Evolutionary conservation across 192 early-diverging fungal species (phyloP), one percentile per base, ranked within the genome.

Genomic region (Umbelopsis sp.): DNA sequence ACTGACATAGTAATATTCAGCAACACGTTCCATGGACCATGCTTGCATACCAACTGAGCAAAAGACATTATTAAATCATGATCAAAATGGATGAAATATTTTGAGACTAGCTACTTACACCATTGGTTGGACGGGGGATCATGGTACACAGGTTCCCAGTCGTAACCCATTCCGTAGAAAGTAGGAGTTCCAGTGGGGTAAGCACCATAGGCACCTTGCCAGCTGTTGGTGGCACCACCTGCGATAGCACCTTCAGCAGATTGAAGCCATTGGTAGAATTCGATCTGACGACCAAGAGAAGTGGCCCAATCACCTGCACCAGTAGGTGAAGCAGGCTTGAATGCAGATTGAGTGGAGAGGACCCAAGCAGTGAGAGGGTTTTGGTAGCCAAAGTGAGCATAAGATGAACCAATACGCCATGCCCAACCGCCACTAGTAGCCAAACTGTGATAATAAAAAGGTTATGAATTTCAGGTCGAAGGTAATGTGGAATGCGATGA

Each of bases 241-340:
- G 47, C 47, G n/a, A 49, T 49, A 49, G 47, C 47, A 49, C 47
- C 47, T 49, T 49, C 47, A 21, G 47, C 3, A 49, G 47, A 49
- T 49, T 49, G 47, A 49, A 49, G 47, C 47, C 47, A 49, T 49
- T 49, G 8, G 47, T 49, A 49, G 47, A 49, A 49, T 49, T 49
- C 47, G n/a, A 49, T 49, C 16, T 49, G 47, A 49, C 47, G 47
- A 49, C 47, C 47, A 49, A 49, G 47, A 7, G 20, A n/a, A 6
- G 47, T 49, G 5, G 3, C 16, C 47, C 47, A 49, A 17, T 49
- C 47, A 21, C 47, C n/a, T 6, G 16, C 47, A 49, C 11, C 47
- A 17, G 47, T 16, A n/a, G 47, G 20, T 4, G 47, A 49, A 49
- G 47, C 47, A 49, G 47, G 47, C 47, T 49, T 49, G 47, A 49